Conservation (phyloP, 129 eudicot genomes). For the Smallanthus sonchifolius region DNA sequence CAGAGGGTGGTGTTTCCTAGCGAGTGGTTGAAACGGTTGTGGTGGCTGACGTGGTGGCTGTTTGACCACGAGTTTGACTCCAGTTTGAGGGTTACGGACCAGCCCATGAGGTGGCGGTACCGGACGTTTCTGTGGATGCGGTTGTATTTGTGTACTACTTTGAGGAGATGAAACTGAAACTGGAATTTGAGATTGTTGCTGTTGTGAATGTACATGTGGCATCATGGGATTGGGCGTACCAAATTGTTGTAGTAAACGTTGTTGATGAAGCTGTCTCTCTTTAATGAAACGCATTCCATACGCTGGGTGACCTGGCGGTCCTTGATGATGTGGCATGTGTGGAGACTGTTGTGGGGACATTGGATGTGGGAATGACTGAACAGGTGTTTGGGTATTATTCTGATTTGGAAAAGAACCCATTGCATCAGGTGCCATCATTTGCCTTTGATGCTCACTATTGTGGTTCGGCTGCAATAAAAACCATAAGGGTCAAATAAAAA, state of each 20-base stretch:
- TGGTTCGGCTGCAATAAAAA: constrained; percentile 48
- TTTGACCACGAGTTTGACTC: constrained; percentile 48
- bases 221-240: constrained; percentile 48
- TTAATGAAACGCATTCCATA: constrained; percentile 61
- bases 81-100: constrained; percentile 47
- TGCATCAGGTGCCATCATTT: constrained; percentile 47
- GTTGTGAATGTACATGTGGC: constrained; percentile 51
- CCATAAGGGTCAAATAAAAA: not conserved
- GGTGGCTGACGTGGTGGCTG: constrained; percentile 39
- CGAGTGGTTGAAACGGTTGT: constrained; percentile 50
- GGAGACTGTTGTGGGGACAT: constrained; percentile 64
- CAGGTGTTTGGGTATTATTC: constrained; percentile 45
- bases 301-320: constrained; percentile 56
- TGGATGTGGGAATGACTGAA: constrained; percentile 52
- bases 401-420: constrained; percentile 51
- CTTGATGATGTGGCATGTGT: constrained; percentile 62
- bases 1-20: constrained; percentile 64
- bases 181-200: constrained; percentile 38
- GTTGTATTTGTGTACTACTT: constrained; percentile 48
- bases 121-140: constrained; percentile 57
- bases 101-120: constrained; percentile 47
- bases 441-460: constrained; percentile 58
- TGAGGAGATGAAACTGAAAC: constrained; percentile 64
- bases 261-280: constrained; percentile 71
- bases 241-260: constrained; percentile 55